These are phyloP conservation scores for Oryza longistaminata DNA, from an alignment of 176 grass and related monocot species.

Conservation along the genomic window DNA sequence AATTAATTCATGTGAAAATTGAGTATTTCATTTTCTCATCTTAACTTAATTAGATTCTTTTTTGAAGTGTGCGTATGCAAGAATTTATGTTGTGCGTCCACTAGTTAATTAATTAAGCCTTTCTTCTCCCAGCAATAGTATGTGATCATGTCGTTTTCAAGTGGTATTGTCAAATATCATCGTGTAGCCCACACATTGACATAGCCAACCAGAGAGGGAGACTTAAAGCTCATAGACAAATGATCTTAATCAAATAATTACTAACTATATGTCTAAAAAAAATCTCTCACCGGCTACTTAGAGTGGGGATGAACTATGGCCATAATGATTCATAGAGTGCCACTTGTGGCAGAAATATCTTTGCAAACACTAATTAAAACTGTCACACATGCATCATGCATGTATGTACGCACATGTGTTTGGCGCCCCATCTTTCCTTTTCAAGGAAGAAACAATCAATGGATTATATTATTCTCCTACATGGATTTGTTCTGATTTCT, in stretches of 20 bases:
- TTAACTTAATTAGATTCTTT: too few species aligned
- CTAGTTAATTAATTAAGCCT: too few species aligned
- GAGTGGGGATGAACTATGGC: neutral
- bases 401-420: neutral
- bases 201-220: neutral
- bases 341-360: neutral
- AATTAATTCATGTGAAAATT: too few species aligned
- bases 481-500: neutral
- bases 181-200: neutral
- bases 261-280: neutral
- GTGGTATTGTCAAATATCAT: neutral
- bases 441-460: neutral
- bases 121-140: neutral
- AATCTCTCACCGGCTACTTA: neutral
- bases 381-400: neutral
- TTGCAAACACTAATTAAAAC: neutral
- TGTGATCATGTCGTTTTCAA: neutral
- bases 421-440: neutral
- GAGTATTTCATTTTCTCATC: too few species aligned
- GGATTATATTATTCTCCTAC: neutral
- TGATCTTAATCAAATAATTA: slow-evolving; percentile 8
- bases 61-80: too few species aligned
- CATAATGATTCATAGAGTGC: neutral
- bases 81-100: too few species aligned
- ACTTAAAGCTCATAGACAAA: neutral